These are phyloP conservation scores for Pleurotus pulmonarius DNA, from an alignment of 768 basidiomycete genomes.

Conservation along the genomic window DNA sequence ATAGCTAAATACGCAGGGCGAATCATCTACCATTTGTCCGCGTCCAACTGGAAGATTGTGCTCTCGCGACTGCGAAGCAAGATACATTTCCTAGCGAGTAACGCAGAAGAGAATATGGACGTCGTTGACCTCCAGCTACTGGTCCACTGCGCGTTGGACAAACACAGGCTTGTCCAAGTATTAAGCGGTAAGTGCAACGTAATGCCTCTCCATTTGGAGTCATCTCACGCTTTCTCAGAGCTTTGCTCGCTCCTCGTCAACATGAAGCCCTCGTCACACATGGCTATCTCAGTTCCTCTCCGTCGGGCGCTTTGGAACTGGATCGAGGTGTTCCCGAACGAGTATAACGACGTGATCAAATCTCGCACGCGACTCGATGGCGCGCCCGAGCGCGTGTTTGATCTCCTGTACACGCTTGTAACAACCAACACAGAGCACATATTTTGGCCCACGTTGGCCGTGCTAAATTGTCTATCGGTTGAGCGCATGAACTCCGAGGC, in stretches of 20 bases:
- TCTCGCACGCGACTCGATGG: slow-evolving; percentile 69
- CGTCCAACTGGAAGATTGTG: slow-evolving; percentile 83
- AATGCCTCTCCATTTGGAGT: not conserved
- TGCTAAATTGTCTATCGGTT: slow-evolving; percentile 69
- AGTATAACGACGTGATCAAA: slow-evolving; percentile 72
- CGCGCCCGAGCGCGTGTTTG: slow-evolving; percentile 83
- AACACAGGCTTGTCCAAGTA: slow-evolving; percentile 61
- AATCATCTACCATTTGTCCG: slow-evolving; percentile 83
- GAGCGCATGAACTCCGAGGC: slow-evolving; percentile 67
- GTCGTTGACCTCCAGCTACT: slow-evolving; percentile 74
- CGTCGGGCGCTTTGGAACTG: slow-evolving; percentile 87
- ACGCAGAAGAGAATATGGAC: slow-evolving; percentile 46
- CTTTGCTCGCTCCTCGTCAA: slow-evolving; percentile 78
- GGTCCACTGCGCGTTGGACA: slow-evolving; percentile 73
- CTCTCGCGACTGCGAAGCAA: slow-evolving; percentile 65
- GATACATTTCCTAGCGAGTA: slow-evolving; percentile 59
- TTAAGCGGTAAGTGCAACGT: slow-evolving; percentile 51
- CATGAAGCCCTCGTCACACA: slow-evolving; percentile 72
- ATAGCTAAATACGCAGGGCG: slow-evolving; percentile 73
- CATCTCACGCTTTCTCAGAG: slow-evolving; percentile 39
- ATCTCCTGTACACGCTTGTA: slow-evolving; percentile 58
- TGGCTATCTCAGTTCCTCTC: slow-evolving; percentile 67
- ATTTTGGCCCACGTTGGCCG: slow-evolving; percentile 81
- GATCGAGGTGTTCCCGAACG: slow-evolving; percentile 74
- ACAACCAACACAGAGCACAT: slow-evolving; percentile 42